Conservation (phyloP, 148 eudicot genomes). For the Spergularia bocconei region DNA sequence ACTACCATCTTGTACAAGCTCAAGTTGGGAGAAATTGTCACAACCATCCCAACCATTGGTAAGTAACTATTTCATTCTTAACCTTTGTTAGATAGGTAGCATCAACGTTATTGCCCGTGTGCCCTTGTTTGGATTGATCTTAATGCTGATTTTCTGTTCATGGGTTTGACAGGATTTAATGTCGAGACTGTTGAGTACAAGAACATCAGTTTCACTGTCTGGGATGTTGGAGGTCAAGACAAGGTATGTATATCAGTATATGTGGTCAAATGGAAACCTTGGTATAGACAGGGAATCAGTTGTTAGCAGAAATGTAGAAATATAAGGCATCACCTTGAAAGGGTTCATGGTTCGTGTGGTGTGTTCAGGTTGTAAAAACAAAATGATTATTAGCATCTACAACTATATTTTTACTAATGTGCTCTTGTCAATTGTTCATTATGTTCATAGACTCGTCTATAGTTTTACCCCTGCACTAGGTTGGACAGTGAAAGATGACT, state of each 20-base stretch:
- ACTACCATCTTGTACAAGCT: constrained; percentile 76
- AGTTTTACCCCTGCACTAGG: no score
- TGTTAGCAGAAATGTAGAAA: no score
- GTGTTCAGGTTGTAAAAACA: no score
- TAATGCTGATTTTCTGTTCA: background rate
- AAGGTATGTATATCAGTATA: constrained; percentile 38
- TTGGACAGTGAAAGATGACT: no score
- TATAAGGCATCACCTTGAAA: no score
- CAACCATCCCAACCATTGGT: constrained; percentile 82
- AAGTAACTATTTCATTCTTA: constrained; percentile 17
- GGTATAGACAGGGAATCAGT: no score
- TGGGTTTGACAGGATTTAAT: constrained; percentile 42
- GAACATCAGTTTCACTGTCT: constrained; percentile 70
- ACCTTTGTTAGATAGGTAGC: background rate
- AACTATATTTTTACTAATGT: no score
- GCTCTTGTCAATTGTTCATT: no score
- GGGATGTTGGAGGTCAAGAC: constrained; percentile 81
- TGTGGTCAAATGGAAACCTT: no score
- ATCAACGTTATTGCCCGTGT: background rate
- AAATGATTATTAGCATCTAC: no score
- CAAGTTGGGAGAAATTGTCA: constrained; percentile 72
- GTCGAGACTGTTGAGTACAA: constrained; percentile 69
- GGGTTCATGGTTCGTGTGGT: no score
- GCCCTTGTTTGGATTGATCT: background rate
- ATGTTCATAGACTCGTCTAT: no score